phyloP scores from a whole-genome alignment of 225 moss, liverwort and hornwort genomes.

The Polytrichum formosum region DNA sequence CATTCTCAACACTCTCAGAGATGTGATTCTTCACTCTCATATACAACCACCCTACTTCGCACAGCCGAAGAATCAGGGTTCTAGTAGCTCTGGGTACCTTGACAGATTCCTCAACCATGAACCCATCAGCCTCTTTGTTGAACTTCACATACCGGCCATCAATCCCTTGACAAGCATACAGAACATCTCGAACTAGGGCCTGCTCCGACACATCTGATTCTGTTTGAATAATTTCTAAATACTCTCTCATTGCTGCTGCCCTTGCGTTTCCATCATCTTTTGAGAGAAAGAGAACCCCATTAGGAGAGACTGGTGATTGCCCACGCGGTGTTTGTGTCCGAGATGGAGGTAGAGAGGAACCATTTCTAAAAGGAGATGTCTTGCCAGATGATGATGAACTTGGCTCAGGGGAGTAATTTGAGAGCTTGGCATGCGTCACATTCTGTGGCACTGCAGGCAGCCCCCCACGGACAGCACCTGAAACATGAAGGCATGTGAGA shows the following conservation, averaged over 20 bases:
- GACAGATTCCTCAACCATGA: constrained; percentile 71
- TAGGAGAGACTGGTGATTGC: constrained; percentile 49
- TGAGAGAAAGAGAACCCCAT: constrained; percentile 73
- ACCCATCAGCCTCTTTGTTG: constrained; percentile 92
- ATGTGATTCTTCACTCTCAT: constrained; percentile 91
- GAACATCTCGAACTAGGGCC: constrained; percentile 89
- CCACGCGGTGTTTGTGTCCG: constrained; percentile 41
- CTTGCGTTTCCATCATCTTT: constrained; percentile 80
- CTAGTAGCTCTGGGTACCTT: constrained; percentile 77
- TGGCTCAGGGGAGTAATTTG: constrained; percentile 34
- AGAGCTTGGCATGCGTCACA: constrained; percentile 62
- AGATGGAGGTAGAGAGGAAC: constrained; percentile 42
- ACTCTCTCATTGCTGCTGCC: constrained; percentile 81
- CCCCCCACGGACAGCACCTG: constrained; percentile 71
- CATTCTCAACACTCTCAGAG: constrained; percentile 91
- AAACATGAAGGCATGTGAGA: constrained; percentile 18
- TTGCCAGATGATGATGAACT: constrained; percentile 46
- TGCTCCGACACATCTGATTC: constrained; percentile 88
- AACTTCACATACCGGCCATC: constrained; percentile 94
- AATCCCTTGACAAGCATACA: constrained; percentile 94
- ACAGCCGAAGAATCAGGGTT: constrained; percentile 83
- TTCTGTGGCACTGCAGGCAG: constrained; percentile 67
- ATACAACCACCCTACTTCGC: constrained; percentile 98
- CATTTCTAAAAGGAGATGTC: constrained; percentile 50
- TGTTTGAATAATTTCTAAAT: constrained; percentile 68